Conservation (phyloP, 441 rosid genomes). For the Adansonia grandidieri region DNA sequence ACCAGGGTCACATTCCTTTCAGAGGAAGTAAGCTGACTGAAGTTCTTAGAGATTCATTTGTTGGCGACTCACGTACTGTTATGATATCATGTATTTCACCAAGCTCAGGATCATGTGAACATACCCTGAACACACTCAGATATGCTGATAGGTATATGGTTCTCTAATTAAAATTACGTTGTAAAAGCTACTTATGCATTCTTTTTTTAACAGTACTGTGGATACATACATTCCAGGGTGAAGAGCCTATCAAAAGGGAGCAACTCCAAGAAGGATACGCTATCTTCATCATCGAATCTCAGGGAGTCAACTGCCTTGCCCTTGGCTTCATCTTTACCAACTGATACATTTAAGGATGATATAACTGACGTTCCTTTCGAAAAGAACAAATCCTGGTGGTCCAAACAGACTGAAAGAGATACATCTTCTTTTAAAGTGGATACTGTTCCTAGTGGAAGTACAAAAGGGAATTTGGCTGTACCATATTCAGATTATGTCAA, state of each 20-base stretch:
- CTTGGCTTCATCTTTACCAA: conserved; percentile 41
- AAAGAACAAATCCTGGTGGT: conserved; percentile 47
- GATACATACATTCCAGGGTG: conserved; percentile 53
- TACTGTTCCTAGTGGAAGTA: conserved; percentile 44
- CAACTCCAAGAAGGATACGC: conserved; percentile 64
- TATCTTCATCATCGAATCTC: conserved; percentile 48
- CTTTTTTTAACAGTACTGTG: not conserved
- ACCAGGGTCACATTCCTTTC: conserved; percentile 95
- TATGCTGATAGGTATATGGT: conserved; percentile 79
- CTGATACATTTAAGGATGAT: conserved; percentile 45
- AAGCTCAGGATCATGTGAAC: conserved; percentile 93
- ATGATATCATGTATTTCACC: conserved; percentile 97
- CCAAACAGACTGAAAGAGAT: conserved; percentile 47
- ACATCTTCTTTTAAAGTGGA: conserved; percentile 41
- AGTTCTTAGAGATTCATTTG: conserved; percentile 92
- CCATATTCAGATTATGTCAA: conserved; percentile 37
- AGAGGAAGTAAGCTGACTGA: conserved; percentile 93
- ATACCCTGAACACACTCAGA: conserved; percentile 87
- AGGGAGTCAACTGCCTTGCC: conserved; percentile 59
- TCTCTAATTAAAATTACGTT: conserved; percentile 17
- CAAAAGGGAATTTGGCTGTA: conserved; percentile 36
- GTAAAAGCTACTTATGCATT: not conserved
- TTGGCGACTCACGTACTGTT: conserved; percentile 89
- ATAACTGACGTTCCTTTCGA: conserved; percentile 41
- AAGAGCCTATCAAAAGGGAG: conserved; percentile 86